A percentile compares a stretch with the other conserved stretches of the same genome.
These are phyloP conservation scores for Phytophthora crassamura DNA, from an alignment of 352 stramenopile species.

Conservation along the genomic window DNA sequence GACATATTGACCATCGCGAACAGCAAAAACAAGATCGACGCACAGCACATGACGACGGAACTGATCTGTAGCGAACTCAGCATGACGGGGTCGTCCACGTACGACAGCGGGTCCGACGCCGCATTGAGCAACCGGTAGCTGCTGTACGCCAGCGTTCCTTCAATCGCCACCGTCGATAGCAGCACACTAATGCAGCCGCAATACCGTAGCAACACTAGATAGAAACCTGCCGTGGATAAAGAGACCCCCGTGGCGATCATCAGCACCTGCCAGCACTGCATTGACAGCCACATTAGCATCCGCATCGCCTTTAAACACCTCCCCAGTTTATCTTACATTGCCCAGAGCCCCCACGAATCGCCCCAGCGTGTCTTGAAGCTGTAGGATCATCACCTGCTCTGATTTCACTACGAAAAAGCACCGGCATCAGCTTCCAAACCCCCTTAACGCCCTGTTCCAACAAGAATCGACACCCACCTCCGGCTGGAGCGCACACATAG, in stretches of 20 bases:
- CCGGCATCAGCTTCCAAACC: not conserved
- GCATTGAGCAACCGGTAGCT: constrained; percentile 67
- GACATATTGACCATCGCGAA: constrained; percentile 71
- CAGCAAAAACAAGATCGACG: constrained; percentile 71
- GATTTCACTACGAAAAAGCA: constrained; percentile 43
- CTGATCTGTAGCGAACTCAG: constrained; percentile 72
- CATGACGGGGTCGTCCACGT: constrained; percentile 70
- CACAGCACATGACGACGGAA: constrained; percentile 61
- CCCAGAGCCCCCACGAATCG: constrained; percentile 81
- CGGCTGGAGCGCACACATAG: constrained; percentile 69
- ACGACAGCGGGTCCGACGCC: constrained; percentile 54
- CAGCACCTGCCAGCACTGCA: constrained; percentile 73
- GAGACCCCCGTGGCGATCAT: constrained; percentile 69
- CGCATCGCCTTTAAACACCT: not conserved
- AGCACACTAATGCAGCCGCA: constrained; percentile 78
- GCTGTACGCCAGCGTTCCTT: constrained; percentile 66
- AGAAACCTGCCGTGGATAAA: constrained; percentile 60
- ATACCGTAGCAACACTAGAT: constrained; percentile 74
- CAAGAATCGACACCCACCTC: constrained; percentile 40
- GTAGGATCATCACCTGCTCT: constrained; percentile 63
- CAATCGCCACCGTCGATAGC: constrained; percentile 68
- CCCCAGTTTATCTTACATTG: constrained; percentile 45
- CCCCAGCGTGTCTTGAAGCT: constrained; percentile 76
- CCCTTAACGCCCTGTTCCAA: not conserved
- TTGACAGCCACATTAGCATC: not conserved